Percentiles rank a stretch among this genome's conserved stretches.
Conservation (phyloP, 2,329 filamentous ascomycete genomes). For the Dothideomycetes sp. region DNA sequence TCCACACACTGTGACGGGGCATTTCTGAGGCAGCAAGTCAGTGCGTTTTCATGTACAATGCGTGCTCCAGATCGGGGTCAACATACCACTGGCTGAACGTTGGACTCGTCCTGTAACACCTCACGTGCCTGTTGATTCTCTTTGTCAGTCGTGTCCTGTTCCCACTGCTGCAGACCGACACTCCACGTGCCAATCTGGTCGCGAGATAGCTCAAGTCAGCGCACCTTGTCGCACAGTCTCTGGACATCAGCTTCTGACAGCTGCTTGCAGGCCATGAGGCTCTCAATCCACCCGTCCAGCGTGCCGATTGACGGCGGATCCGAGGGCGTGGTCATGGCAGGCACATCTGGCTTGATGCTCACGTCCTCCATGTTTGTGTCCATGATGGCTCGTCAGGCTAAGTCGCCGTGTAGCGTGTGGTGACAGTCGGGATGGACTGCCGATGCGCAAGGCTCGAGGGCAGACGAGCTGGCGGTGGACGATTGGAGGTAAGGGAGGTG, state of each 20-base stretch:
- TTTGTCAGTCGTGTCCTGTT: too few relatives aligned
- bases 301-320: constrained; percentile 88
- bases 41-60: too few relatives aligned
- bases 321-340: constrained; percentile 58
- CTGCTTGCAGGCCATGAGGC: constrained; percentile 97
- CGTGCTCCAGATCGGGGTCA: too few relatives aligned
- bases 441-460: background rate
- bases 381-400: constrained; percentile 41
- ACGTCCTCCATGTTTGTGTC: constrained; percentile 99
- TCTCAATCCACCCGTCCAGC: constrained; percentile 97
- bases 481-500: too few relatives aligned
- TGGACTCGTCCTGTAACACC: constrained; percentile 93
- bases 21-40: constrained; percentile 58
- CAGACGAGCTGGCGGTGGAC: too few relatives aligned
- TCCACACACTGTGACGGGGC: constrained; percentile 94
- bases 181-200: too few relatives aligned
- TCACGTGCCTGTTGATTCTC: constrained; percentile 71
- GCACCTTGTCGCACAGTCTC: constrained; percentile 93
- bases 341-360: constrained; percentile 67
- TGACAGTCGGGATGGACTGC: background rate
- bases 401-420: background rate
- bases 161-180: too few relatives aligned
- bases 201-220: background rate
- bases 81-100: constrained; percentile 94
- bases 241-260: constrained; percentile 89